Evolutionary conservation across 768 basidiomycete species (phyloP), one percentile per base, ranked within the genome.

Genomic region (Leucosporidium yakuticum): DNA sequence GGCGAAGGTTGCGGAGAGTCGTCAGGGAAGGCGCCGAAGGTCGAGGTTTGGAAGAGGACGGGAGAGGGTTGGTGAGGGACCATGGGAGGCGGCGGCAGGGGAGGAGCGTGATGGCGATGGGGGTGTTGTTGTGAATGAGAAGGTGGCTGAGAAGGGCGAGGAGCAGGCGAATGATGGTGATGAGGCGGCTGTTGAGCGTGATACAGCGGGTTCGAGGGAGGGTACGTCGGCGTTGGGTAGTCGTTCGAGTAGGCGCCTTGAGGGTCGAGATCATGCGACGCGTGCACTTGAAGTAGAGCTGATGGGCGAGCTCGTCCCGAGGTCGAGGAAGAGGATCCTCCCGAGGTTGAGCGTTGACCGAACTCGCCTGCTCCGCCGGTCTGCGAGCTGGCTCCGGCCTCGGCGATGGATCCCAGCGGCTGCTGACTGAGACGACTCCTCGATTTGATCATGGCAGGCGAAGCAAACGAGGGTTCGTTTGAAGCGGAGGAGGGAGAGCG

Each of bases 381-480:
- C 39, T 4, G 6, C 53, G 53, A 54, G 53, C 27, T 54, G 27
- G 53, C 31, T 5, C 53, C 31, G 27, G 27, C 31, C 14, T 54
- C 53, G 53, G 53, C 53, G 27, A 54, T 54, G 27, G 53, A 54
- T n/a, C 53, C 27, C 20, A 54, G 25, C 53, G 9, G 62, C 36
- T 60, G 62, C 59, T 67, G 65, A 48, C 62, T 63, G 23, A 67
- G n/a, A 17, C 63, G 56, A 17, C 69, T 70, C 48, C 69, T 56
- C 34, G 62, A 63, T 59, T 67, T 67, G 62, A 70, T 66, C 69
- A 70, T 70, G 15, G 69, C 69, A 11, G 69, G 69, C 27, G 53
- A 54, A 29, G 53, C 53, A 20, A 54, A 54, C 53, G 53, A 54
- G 11, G 53, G 53, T 14, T 54, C 53, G 53, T 54, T 29, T 29